A percentile compares a stretch with the other conserved stretches of the same genome.
Evolutionary conservation across 805 yeast genomes (phyloP).

Genomic region (Wickerhamomyces bisporus): DNA sequence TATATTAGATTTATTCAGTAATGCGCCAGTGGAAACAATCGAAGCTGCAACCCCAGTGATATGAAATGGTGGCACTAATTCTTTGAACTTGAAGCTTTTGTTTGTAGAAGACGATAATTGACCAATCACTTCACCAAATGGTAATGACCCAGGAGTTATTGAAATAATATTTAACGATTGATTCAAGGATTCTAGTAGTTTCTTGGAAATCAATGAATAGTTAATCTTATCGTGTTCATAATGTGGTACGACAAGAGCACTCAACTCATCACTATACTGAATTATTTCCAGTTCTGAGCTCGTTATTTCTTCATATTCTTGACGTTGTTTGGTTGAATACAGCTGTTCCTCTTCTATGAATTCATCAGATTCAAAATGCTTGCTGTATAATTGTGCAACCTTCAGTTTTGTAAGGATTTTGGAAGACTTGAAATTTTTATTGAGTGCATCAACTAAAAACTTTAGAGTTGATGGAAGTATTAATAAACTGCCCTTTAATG

Average conservation of each 20-base stretch:
- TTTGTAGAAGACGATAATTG: conserved; percentile 3
- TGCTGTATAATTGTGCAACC: conserved; percentile 7
- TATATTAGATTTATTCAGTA: conserved; percentile 5
- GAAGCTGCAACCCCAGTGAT: conserved; percentile 56
- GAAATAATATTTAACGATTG: conserved; percentile 9
- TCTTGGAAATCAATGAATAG: conserved; percentile 24
- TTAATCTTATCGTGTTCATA: conserved; percentile 29
- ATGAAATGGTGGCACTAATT: conserved; percentile 54
- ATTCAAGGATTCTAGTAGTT: conserved; percentile 12
- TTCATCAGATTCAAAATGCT: conserved; percentile 20
- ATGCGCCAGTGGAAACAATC: conserved; percentile 24
- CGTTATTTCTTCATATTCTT: conserved; percentile 4
- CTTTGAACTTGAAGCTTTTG: conserved; percentile 11
- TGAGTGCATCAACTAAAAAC: conserved; percentile 12
- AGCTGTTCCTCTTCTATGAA: conserved; percentile 46
- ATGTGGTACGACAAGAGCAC: conserved; percentile 11
- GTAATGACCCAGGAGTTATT: conserved; percentile 31
- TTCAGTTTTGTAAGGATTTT: background rate
- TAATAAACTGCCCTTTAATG: conserved; percentile 13
- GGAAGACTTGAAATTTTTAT: background rate
- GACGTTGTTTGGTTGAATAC: conserved; percentile 27
- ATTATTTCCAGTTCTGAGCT: conserved; percentile 12
- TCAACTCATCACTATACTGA: conserved; percentile 12
- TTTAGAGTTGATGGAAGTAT: conserved; percentile 13
- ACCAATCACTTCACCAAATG: conserved; percentile 21